Percentiles rank a stretch among this genome's conserved stretches.
Conservation (phyloP, 2,329 filamentous ascomycete genomes). For the Aphanocladium album region DNA sequence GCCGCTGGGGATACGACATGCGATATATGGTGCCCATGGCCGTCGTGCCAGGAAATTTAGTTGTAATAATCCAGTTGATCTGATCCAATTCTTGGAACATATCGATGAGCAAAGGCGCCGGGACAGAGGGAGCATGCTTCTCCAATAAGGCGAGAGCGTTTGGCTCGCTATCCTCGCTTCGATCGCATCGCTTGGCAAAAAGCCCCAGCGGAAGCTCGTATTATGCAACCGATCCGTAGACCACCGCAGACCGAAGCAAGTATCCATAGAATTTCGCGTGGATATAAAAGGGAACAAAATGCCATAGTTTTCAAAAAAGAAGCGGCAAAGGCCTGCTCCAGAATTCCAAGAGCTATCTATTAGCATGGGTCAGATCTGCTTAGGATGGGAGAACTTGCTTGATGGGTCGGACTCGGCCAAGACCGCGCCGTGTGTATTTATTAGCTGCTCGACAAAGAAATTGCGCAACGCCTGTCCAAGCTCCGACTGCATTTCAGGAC, state of each 20-base stretch:
- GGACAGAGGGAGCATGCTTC: background rate
- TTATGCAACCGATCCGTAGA: too few relatives aligned
- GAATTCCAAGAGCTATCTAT: too few relatives aligned
- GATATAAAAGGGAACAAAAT: too few relatives aligned
- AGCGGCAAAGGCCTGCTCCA: too few relatives aligned
- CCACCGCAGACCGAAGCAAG: too few relatives aligned
- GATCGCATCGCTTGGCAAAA: background rate
- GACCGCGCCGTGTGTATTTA: background rate
- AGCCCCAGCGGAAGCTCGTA: background rate
- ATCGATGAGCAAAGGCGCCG: background rate
- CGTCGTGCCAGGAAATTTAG: background rate
- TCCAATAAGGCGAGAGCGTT: background rate
- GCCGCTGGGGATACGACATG: background rate
- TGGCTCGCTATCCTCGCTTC: background rate
- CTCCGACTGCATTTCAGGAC: background rate
- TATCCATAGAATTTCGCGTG: too few relatives aligned
- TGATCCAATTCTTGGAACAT: background rate
- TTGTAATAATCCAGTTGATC: background rate
- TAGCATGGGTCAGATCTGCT: too few relatives aligned
- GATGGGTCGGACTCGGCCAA: background rate
- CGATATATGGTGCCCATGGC: background rate
- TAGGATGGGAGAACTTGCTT: background rate
- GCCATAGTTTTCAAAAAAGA: too few relatives aligned
- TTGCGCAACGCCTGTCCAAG: background rate
- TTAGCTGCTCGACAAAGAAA: background rate